Conservation (phyloP, 202 grass and related monocot species). For the Setaria viridis region DNA sequence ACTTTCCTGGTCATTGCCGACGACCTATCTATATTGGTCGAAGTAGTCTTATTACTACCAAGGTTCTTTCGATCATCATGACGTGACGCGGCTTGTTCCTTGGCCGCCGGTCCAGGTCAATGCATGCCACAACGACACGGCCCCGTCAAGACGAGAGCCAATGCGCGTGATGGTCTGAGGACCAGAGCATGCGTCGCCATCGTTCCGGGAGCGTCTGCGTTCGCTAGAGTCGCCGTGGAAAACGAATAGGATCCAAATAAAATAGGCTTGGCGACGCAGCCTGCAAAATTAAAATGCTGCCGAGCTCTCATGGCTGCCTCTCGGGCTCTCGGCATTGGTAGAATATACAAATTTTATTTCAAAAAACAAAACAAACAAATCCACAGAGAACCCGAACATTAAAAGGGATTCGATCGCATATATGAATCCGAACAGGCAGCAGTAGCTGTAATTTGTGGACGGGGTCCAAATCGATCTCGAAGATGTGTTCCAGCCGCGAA, state of each 20-base stretch:
- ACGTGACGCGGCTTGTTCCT: neutral
- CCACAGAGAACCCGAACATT: neutral
- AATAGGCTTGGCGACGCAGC: neutral
- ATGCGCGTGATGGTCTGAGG: conserved; percentile 10
- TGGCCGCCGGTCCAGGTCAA: conserved; percentile 39
- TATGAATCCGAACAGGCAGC: neutral
- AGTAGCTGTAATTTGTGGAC: neutral
- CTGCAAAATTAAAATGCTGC: neutral
- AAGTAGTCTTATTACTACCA: neutral
- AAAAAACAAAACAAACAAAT: neutral
- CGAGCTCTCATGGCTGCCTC: neutral
- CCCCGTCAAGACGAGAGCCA: conserved; percentile 22
- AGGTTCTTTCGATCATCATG: neutral
- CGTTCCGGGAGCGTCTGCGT: neutral
- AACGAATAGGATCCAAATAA: neutral
- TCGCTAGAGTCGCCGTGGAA: neutral
- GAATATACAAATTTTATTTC: neutral
- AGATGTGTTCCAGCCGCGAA: neutral
- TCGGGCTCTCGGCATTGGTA: neutral
- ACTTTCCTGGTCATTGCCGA: neutral
- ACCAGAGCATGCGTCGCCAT: neutral
- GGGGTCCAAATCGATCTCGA: conserved; percentile 13
- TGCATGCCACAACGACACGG: conserved; percentile 1
- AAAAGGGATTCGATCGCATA: no score
- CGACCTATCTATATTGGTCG: neutral